Conservation (phyloP, 2,329 filamentous ascomycete genomes). For the Acrodontium crateriforme region DNA sequence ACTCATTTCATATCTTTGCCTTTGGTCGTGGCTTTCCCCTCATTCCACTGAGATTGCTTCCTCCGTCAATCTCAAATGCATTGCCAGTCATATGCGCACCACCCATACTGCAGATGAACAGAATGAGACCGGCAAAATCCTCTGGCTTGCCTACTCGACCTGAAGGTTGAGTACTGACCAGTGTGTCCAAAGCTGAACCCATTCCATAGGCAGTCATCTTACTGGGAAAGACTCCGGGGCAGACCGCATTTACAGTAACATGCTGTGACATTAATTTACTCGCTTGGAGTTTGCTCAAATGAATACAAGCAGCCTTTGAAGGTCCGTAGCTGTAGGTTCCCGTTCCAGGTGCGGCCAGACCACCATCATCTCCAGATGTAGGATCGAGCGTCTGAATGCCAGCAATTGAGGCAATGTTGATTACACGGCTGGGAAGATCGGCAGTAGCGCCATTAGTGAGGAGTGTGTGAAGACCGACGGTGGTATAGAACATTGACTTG, state of each 20-base stretch:
- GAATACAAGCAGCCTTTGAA: conserved; percentile 38
- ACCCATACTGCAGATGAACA: conserved; percentile 29
- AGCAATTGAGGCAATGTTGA: conserved; percentile 34
- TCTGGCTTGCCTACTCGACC: conserved; percentile 34
- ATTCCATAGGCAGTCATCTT: conserved; percentile 41
- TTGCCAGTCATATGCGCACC: conserved; percentile 35
- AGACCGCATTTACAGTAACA: conserved; percentile 43
- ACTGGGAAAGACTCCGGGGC: conserved; percentile 41
- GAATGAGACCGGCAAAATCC: conserved; percentile 33
- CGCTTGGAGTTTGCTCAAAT: conserved; percentile 42
- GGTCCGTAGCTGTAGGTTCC: conserved; percentile 33
- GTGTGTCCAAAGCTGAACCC: conserved; percentile 33
- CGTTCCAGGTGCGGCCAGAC: conserved; percentile 34
- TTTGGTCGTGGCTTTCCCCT: conserved; percentile 18
- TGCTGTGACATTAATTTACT: conserved; percentile 38
- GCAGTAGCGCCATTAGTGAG: conserved; percentile 28
- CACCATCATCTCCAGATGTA: conserved; percentile 33
- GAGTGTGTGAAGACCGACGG: conserved; percentile 30
- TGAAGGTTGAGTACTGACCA: conserved; percentile 33
- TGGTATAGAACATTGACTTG: conserved; percentile 31
- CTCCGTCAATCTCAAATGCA: conserved; percentile 35
- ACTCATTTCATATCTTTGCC: too few species aligned
- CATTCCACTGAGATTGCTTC: conserved; percentile 30
- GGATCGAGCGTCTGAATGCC: conserved; percentile 32
- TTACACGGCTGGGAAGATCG: conserved; percentile 29